A percentile compares a stretch with the other conserved stretches of the same genome.
phyloP scores from a whole-genome alignment of 1,284 basidiomycete genomes.

The Testicularia cyperi region DNA sequence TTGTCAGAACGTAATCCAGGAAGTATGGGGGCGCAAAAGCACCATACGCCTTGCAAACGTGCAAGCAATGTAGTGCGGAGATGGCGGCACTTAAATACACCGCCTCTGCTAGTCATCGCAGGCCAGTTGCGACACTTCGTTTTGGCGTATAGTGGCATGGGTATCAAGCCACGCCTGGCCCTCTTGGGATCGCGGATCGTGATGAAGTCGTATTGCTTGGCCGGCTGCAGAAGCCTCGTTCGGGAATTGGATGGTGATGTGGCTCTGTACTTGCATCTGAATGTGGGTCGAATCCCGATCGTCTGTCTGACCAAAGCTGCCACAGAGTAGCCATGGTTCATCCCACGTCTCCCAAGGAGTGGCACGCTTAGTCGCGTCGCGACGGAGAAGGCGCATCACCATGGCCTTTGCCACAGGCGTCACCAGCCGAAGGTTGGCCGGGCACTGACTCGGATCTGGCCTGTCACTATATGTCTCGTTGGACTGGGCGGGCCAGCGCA shows the following conservation, averaged over 20 bases:
- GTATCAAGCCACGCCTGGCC: constrained; percentile 46
- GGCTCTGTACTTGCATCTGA: background rate
- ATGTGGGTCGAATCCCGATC: too few species aligned
- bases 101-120: constrained; percentile 30
- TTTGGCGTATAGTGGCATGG: constrained; percentile 27
- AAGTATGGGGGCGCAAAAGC: too few species aligned
- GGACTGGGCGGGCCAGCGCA: constrained; percentile 60
- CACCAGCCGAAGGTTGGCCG: constrained; percentile 38
- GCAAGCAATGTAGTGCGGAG: background rate
- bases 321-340: constrained; percentile 52
- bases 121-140: constrained; percentile 23
- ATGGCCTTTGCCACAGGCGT: constrained; percentile 53
- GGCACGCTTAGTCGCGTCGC: constrained; percentile 50
- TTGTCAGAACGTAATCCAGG: too few species aligned
- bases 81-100: background rate
- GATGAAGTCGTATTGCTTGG: constrained; percentile 34
- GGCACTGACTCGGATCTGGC: constrained; percentile 13
- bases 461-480: constrained; percentile 43
- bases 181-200: constrained; percentile 36
- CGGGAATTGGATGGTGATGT: constrained; percentile 16
- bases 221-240: constrained; percentile 35
- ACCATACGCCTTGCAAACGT: too few species aligned
- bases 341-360: constrained; percentile 54
- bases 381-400: constrained; percentile 46
- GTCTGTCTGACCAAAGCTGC: constrained; percentile 38